These are phyloP conservation scores for Pythium utonaiense DNA, from an alignment of 352 stramenopile genomes.

Conservation along the genomic window DNA sequence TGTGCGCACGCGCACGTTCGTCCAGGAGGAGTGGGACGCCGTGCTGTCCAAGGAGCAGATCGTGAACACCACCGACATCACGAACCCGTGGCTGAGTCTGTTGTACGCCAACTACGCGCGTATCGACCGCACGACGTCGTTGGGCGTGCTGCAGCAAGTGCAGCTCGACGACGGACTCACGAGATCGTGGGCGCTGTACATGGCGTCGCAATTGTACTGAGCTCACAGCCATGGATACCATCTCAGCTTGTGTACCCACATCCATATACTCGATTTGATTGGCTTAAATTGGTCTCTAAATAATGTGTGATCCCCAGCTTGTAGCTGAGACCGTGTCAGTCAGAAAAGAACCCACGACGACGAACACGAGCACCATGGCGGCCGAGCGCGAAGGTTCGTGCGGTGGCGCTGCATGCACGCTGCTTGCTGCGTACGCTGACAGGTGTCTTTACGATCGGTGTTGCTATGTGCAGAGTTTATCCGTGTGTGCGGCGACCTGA, in stretches of 20 bases:
- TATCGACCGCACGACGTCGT: constrained; percentile 30
- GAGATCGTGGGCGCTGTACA: constrained; percentile 80
- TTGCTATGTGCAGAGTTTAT: constrained; percentile 60
- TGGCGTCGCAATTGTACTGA: constrained; percentile 31
- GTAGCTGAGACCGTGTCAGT: background rate
- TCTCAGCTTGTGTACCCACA: background rate
- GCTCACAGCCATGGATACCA: background rate
- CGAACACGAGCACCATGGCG: constrained; percentile 15
- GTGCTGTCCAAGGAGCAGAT: constrained; percentile 48
- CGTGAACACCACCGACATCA: constrained; percentile 34
- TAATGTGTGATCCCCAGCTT: constrained; percentile 9
- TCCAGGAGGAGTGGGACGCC: constrained; percentile 55
- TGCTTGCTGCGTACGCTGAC: background rate
- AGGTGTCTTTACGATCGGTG: no score
- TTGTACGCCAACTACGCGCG: constrained; percentile 73
- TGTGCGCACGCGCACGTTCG: constrained; percentile 46
- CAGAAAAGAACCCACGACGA: background rate
- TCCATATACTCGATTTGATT: background rate
- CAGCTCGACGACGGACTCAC: constrained; percentile 73
- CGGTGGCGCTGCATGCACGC: background rate
- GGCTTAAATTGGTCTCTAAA: constrained; percentile 7
- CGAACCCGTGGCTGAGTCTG: constrained; percentile 71
- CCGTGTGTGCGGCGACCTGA: constrained; percentile 62
- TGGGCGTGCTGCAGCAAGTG: constrained; percentile 55
- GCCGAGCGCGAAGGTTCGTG: constrained; percentile 21